Percentiles rank a stretch among this genome's conserved stretches.
Conservation (phyloP, 495 filamentous ascomycete species). For the Mycothermus thermophilus region DNA sequence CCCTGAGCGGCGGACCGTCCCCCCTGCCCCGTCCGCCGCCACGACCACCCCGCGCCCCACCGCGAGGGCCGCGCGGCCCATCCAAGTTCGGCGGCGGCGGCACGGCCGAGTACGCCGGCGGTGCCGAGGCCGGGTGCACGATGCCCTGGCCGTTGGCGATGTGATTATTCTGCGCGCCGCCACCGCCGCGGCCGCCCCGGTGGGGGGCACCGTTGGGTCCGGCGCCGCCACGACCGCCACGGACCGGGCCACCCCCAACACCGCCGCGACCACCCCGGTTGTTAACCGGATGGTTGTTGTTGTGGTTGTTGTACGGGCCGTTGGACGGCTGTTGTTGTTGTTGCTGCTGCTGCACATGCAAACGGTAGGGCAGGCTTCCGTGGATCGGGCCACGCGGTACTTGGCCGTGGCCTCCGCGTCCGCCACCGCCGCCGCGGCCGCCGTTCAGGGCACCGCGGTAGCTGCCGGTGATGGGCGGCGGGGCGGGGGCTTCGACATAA, state of each 20-base stretch:
- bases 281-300: slow-evolving; percentile 8
- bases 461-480: slow-evolving; percentile 53
- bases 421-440: slow-evolving; percentile 21
- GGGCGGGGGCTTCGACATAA: slow-evolving; percentile 51
- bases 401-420: slow-evolving; percentile 21
- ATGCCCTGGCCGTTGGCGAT: slow-evolving; percentile 1
- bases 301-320: neutral
- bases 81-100: slow-evolving; percentile 66
- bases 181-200: neutral
- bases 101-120: slow-evolving; percentile 49
- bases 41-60: slow-evolving; percentile 14
- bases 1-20: slow-evolving; percentile 1
- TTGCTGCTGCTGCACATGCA: slow-evolving; percentile 13
- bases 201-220: slow-evolving; percentile 13
- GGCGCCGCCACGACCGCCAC: slow-evolving; percentile 14
- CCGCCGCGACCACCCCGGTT: slow-evolving; percentile 24
- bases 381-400: too few relatives aligned
- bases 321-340: slow-evolving; percentile 4
- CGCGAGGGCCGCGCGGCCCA: slow-evolving; percentile 37
- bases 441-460: slow-evolving; percentile 55
- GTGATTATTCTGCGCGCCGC: neutral
- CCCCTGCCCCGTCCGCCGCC: slow-evolving; percentile 8
- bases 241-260: slow-evolving; percentile 18
- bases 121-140: slow-evolving; percentile 7
- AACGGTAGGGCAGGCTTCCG: slow-evolving; percentile 27